Base-by-base conservation (phyloP, 306 rosid species). In the Cicer chorassanicum region DNA sequence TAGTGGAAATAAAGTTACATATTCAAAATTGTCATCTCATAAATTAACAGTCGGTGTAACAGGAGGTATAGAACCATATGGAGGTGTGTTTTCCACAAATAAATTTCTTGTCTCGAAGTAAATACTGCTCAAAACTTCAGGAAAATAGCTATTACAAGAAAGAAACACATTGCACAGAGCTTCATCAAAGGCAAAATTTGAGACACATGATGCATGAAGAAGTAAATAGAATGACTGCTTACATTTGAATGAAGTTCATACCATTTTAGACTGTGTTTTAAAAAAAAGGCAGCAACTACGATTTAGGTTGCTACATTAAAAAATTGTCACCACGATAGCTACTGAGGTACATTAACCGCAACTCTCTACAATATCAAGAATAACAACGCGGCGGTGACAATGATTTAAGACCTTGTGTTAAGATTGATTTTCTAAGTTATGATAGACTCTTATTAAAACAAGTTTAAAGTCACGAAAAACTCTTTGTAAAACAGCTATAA, bases 11-110 rank as follows among this genome's bases (percentile, higher is more conserved):
- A 7, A 9, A 3, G 29, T 10, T 42, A 54, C 70, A 77, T 29
- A 68, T 48, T 77, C 12, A 68, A 38, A 57, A 56, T 60, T 16
- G 39, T 38, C 46, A 39, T 60, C 46, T 78, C 1, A 61, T 39
- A 40, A 63, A 72, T 49, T 11, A 61, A 19, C 12, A 69, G 45
- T 19, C n/a, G 57, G 68, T 62, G 45, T 24, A 51, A 29, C 13
- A 70, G 29, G 14, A 71, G 29, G 34, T 7, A 21, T 53, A 44
- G 36, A 65, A 29, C 36, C 36, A 29, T 2, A 55, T 24, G 18
- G 34, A 65, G 42, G 50, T 42, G 8, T 45, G 45, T 19, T 41
- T 65, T 12, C 48, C 15, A 0, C 3, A 45, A 61, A 49, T 43
- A 29, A 41, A 24, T 29, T 43, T 73, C n/a, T 39, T 40, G 63